Evolutionary conservation across 352 stramenopile genomes (phyloP).

Genomic region (Pythium rhizo-oryzae): DNA sequence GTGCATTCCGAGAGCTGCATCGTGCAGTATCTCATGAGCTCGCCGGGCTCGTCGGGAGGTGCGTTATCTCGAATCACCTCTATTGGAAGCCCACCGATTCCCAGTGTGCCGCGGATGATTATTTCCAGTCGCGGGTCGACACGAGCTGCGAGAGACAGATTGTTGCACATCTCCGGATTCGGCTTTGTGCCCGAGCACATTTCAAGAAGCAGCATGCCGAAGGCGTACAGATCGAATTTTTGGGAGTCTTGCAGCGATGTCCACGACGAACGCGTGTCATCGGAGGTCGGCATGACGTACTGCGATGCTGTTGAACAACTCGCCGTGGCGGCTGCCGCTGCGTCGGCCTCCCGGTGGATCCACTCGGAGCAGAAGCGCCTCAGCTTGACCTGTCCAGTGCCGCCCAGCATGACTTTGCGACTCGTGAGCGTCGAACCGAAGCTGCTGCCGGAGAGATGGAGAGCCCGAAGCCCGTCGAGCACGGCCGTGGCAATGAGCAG

Average conservation of each 20-base stretch:
- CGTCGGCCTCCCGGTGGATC: conserved; percentile 30
- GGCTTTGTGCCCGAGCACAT: conserved; percentile 63
- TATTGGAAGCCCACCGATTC: not conserved
- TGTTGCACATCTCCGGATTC: conserved; percentile 57
- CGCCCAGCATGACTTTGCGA: conserved; percentile 62
- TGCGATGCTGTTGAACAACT: conserved; percentile 20
- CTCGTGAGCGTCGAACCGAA: conserved; percentile 66
- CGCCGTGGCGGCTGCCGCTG: conserved; percentile 15
- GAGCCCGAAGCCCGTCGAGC: conserved; percentile 42
- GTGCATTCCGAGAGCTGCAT: conserved; percentile 5
- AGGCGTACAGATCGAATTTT: conserved; percentile 58
- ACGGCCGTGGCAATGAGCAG: conserved; percentile 48
- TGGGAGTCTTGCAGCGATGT: conserved; percentile 5
- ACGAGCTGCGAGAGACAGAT: conserved; percentile 44
- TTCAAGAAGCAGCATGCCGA: conserved; percentile 71
- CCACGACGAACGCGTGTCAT: not conserved
- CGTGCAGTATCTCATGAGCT: conserved; percentile 15
- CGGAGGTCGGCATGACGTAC: conserved; percentile 31
- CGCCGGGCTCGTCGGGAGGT: not conserved
- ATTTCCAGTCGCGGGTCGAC: conserved; percentile 48
- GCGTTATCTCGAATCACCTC: not conserved
- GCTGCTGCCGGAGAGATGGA: conserved; percentile 39
- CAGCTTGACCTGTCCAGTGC: conserved; percentile 44
- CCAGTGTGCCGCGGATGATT: conserved; percentile 35
- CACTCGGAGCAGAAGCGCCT: conserved; percentile 56